Evolutionary conservation across 1,284 basidiomycete species (phyloP).

Genomic region (Rhodotorula sp.): DNA sequence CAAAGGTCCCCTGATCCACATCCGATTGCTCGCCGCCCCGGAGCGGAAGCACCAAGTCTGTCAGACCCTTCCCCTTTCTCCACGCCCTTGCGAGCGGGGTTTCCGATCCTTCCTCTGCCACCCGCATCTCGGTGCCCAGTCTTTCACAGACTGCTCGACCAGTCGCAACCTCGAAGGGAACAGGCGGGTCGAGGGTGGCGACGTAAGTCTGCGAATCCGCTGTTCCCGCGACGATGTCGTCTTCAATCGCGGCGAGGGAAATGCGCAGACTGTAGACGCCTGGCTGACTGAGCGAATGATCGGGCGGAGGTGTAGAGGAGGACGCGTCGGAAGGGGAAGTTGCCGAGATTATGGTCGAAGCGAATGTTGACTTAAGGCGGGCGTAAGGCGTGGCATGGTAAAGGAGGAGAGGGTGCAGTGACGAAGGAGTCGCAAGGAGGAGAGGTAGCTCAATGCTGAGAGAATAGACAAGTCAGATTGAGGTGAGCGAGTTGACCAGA

Average conservation of each 20-base stretch:
- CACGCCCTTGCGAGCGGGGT: no score
- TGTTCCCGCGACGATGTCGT: not conserved
- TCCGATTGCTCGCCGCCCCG: no score
- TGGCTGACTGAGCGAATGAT: not conserved
- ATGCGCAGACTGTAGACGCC: no score
- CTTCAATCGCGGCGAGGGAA: not conserved
- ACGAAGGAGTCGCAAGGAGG: not conserved
- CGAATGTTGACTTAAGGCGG: not conserved
- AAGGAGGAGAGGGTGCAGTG: constrained; percentile 6
- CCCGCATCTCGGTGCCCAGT: not conserved
- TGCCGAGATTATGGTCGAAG: not conserved
- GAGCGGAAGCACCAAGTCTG: not conserved
- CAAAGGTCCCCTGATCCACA: no score
- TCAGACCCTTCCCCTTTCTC: not conserved
- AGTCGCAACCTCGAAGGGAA: not conserved
- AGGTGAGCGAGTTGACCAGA: not conserved
- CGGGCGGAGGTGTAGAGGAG: not conserved
- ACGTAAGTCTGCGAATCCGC: not conserved
- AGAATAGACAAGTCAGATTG: not conserved
- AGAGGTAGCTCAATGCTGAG: not conserved
- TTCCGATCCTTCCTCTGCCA: not conserved
- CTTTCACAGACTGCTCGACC: not conserved
- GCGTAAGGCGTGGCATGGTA: constrained; percentile 1
- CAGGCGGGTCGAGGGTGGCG: not conserved
- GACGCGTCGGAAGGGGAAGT: not conserved